Conservation (phyloP, 441 rosid species). For the Bocquillonia castaneifolia region DNA sequence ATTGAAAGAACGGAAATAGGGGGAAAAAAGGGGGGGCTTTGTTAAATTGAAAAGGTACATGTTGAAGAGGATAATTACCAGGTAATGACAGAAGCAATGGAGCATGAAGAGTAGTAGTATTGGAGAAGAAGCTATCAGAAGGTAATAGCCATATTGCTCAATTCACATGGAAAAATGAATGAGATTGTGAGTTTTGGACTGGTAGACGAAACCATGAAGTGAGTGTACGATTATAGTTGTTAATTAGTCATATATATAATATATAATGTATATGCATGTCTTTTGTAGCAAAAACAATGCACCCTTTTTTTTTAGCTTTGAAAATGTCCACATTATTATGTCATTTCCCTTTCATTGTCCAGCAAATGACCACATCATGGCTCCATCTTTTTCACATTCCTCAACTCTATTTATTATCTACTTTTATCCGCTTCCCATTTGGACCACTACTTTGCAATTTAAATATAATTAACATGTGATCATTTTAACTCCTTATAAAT, state of each 20-base stretch:
- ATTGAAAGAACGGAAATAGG: no score
- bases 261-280: no score
- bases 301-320: no score
- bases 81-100: neutral
- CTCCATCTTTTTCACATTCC: neutral
- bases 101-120: neutral
- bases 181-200: no score
- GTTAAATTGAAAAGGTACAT: neutral
- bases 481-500: no score
- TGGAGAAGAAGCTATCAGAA: no score
- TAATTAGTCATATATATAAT: no score
- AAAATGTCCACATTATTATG: no score
- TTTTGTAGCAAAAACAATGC: no score
- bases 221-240: neutral
- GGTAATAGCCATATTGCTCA: no score
- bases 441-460: neutral
- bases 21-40: no score
- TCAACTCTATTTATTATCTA: neutral
- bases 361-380: slow-evolving; percentile 4
- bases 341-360: neutral
- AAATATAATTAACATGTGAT: neutral
- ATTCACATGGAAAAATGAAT: no score
- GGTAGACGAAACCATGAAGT: neutral
- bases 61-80: neutral
- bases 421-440: neutral